Percentiles rank a stretch among this genome's conserved stretches.
phyloP scores from a whole-genome alignment of 352 stramenopile species.

The Phytophthora constricta region DNA sequence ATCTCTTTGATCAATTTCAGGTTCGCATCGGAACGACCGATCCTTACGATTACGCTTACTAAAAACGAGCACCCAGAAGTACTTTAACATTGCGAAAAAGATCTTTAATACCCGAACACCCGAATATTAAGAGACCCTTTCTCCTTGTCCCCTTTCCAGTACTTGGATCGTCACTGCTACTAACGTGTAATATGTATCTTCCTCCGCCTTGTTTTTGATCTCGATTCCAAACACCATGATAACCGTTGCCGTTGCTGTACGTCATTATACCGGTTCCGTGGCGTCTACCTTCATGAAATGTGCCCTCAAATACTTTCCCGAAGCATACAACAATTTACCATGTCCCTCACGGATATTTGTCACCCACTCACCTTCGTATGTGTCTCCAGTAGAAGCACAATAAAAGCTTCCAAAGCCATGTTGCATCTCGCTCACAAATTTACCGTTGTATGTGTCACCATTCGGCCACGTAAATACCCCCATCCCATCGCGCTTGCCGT shows the following conservation, averaged over 20 bases:
- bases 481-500: constrained; percentile 72
- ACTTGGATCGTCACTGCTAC: constrained; percentile 1
- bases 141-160: constrained; percentile 1
- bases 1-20: constrained; percentile 71
- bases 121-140: constrained; percentile 36
- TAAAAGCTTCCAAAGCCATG: constrained; percentile 82
- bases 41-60: constrained; percentile 76
- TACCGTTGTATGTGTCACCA: constrained; percentile 82
- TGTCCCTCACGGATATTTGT: constrained; percentile 82
- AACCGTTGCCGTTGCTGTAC: constrained; percentile 84
- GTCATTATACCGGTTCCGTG: constrained; percentile 84
- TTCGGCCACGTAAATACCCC: constrained; percentile 88
- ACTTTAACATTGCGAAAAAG: no score
- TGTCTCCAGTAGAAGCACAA: constrained; percentile 47
- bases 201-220: constrained; percentile 89
- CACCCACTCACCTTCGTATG: constrained; percentile 84
- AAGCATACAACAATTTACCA: constrained; percentile 78
- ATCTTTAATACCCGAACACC: constrained; percentile 52
- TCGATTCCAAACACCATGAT: constrained; percentile 86
- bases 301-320: constrained; percentile 85
- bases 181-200: constrained; percentile 61
- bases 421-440: constrained; percentile 84
- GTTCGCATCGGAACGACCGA: constrained; percentile 68
- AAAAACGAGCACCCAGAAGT: not conserved
- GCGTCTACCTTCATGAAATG: constrained; percentile 78